These are phyloP conservation scores for Aphanocladium album DNA, from an alignment of 2,329 filamentous ascomycete genomes.

Conservation along the genomic window DNA sequence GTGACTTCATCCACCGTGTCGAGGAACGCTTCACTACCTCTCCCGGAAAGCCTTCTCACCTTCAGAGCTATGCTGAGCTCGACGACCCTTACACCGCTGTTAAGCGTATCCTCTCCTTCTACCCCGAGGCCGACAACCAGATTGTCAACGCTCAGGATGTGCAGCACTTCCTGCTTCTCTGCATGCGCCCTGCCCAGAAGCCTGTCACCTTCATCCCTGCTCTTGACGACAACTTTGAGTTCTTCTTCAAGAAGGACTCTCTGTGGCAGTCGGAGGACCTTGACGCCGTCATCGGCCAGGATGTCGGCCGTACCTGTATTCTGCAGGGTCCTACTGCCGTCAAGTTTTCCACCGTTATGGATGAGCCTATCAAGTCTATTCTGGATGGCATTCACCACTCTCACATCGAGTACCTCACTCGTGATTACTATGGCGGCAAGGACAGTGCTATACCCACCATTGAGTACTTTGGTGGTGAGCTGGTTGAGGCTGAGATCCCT, in stretches of 20 bases:
- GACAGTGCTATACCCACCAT: slow-evolving; percentile 72
- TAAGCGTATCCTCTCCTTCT: slow-evolving; percentile 72
- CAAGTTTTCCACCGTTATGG: slow-evolving; percentile 81
- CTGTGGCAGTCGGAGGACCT: slow-evolving; percentile 98
- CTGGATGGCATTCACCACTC: slow-evolving; percentile 83
- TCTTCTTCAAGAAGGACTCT: slow-evolving; percentile 99
- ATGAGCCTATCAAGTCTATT: slow-evolving; percentile 94
- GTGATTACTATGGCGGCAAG: slow-evolving; percentile 74
- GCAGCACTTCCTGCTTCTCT: slow-evolving; percentile 91
- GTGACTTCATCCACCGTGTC: slow-evolving; percentile 92
- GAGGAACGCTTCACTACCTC: slow-evolving; percentile 89
- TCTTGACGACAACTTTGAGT: slow-evolving; percentile 97
- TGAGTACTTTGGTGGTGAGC: slow-evolving; percentile 93
- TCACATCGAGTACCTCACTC: slow-evolving; percentile 75
- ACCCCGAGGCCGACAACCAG: slow-evolving; percentile 81
- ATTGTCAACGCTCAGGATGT: slow-evolving; percentile 98
- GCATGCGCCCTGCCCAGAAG: slow-evolving; percentile 89
- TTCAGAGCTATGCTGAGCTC: slow-evolving; percentile 88
- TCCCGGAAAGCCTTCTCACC: slow-evolving; percentile 67
- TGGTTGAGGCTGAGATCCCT: slow-evolving; percentile 66
- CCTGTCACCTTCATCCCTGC: slow-evolving; percentile 92
- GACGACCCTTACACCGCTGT: slow-evolving; percentile 74
- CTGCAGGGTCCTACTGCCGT: slow-evolving; percentile 90
- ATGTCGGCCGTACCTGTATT: slow-evolving; percentile 94
- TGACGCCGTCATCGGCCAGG: slow-evolving; percentile 90